phyloP scores from a whole-genome alignment of 345 rosid species.

The Lagerstroemia speciosa region DNA sequence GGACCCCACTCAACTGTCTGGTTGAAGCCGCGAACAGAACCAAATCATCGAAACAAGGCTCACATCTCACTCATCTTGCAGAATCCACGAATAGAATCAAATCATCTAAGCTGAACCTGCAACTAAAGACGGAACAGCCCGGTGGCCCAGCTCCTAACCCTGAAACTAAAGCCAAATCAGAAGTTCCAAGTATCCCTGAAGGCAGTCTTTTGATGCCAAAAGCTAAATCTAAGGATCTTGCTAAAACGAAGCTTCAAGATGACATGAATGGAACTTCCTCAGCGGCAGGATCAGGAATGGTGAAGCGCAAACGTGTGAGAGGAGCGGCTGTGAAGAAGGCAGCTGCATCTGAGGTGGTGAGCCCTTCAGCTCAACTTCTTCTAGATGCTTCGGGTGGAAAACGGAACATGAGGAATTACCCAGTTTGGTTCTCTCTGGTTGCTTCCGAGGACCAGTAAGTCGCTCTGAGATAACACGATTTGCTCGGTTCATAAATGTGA shows the following conservation, averaged over 20 bases:
- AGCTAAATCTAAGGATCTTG: slow-evolving; percentile 37
- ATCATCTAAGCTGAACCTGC: slow-evolving; percentile 38
- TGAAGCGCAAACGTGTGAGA: slow-evolving; percentile 47
- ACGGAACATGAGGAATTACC: slow-evolving; percentile 29
- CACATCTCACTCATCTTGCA: slow-evolving; percentile 41
- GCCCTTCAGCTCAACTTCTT: slow-evolving; percentile 31
- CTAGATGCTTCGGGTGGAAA: slow-evolving; percentile 34
- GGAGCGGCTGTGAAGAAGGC: slow-evolving; percentile 31
- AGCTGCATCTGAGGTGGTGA: slow-evolving; percentile 23
- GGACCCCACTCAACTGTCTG: slow-evolving; percentile 70
- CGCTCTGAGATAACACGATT: slow-evolving; percentile 1
- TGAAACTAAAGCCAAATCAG: slow-evolving; percentile 24
- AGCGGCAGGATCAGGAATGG: slow-evolving; percentile 20
- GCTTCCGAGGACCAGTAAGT: slow-evolving; percentile 67
- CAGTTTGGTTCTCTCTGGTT: slow-evolving; percentile 64
- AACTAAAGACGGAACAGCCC: slow-evolving; percentile 23
- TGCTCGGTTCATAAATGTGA: background rate
- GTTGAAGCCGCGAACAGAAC: slow-evolving; percentile 76
- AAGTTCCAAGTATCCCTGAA: slow-evolving; percentile 22
- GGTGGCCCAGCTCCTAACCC: slow-evolving; percentile 12
- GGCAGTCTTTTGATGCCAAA: slow-evolving; percentile 20
- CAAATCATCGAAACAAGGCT: slow-evolving; percentile 31
- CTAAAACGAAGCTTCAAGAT: slow-evolving; percentile 23
- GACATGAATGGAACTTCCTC: slow-evolving; percentile 31
- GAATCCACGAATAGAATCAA: slow-evolving; percentile 62